Evolutionary conservation across 2,329 filamentous ascomycete species (phyloP), one percentile per base, ranked within the genome.

Genomic region (Fusarium setosum): DNA sequence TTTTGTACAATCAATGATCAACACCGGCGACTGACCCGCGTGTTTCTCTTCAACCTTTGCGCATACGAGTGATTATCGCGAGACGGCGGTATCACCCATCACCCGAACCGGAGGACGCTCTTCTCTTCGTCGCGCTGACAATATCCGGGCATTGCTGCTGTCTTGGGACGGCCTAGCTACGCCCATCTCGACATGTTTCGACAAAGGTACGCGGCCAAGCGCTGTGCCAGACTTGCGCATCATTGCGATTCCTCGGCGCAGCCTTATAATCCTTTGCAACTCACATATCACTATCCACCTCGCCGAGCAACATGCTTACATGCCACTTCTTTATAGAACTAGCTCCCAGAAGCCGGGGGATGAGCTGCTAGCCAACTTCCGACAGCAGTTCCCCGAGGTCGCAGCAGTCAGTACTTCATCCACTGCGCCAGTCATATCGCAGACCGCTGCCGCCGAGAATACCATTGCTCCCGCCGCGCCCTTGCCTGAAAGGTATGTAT

Each of bases 321-420:
- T 32, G 35, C 26, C 20, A 41, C 42, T 51, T 32, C 9, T 41
- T 20, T 45, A 9, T 69, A 92, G 90, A 80, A 92, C 87, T 74
- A 93, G 88, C 77, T 89, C 92, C 56, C 92, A 94, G 79, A 97
- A 97, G 82, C 94, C 94, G 56, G 90, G 88, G 77, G 92, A 94
- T 75, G 92, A 94, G 73, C 86, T 97, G 74, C 89, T 96, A 76
- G 89, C 89, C 79, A 90, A 88, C 77, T 97, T 97, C 81, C 92
- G 92, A 77, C 88, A 92, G 73, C 90, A 88, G 69, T 97, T 97
- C 74, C 91, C 93, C 44, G 88, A 94, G 72, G 83, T 96, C 63
- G 82, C 85, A 56, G 81, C 86, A 52, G 82, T 84, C 59, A 82
- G 82, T 69, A 76, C 84, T 51, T 75, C 80, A 58, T 73, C 83